These are phyloP conservation scores for Bruguiera gymnorhiza DNA, from an alignment of 345 rosid genomes.

Conservation along the genomic window DNA sequence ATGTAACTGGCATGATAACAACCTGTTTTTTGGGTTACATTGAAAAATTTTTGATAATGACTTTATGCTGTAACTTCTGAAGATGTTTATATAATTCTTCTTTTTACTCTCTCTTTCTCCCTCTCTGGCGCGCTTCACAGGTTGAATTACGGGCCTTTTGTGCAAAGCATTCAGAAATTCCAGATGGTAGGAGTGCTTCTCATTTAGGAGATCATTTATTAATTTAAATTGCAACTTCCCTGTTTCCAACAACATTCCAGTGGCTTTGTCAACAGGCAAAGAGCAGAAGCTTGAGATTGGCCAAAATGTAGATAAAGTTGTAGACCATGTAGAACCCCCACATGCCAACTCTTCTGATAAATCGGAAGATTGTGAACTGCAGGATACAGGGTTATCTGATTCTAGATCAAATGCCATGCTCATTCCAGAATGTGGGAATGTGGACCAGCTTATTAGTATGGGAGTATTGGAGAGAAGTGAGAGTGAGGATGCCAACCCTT, in stretches of 20 bases:
- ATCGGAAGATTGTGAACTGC: slow-evolving; percentile 50
- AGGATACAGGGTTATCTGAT: slow-evolving; percentile 41
- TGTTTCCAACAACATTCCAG: slow-evolving; percentile 24
- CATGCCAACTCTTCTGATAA: slow-evolving; percentile 43
- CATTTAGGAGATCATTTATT: slow-evolving; percentile 32
- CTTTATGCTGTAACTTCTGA: no score
- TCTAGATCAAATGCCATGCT: slow-evolving; percentile 32
- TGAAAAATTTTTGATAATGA: no score
- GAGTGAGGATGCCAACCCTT: slow-evolving; percentile 4
- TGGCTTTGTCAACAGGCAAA: slow-evolving; percentile 16
- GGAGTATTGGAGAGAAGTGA: slow-evolving; percentile 30
- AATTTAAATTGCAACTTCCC: slow-evolving; percentile 25
- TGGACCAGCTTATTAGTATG: slow-evolving; percentile 18
- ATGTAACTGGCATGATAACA: no score
- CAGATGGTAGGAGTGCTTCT: slow-evolving; percentile 25
- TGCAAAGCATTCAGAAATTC: slow-evolving; percentile 71
- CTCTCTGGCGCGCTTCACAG: slow-evolving; percentile 27
- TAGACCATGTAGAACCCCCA: slow-evolving; percentile 36
- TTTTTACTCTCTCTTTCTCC: background rate
- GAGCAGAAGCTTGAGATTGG: slow-evolving; percentile 41
- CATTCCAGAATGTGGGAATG: slow-evolving; percentile 43
- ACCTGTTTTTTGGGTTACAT: no score
- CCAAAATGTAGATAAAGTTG: slow-evolving; percentile 44
- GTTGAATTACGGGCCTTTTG: slow-evolving; percentile 94
- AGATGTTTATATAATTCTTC: background rate